Evolutionary conservation across 164 flowering plant genomes (phyloP).

Genomic region (Chimonanthus praecox): DNA sequence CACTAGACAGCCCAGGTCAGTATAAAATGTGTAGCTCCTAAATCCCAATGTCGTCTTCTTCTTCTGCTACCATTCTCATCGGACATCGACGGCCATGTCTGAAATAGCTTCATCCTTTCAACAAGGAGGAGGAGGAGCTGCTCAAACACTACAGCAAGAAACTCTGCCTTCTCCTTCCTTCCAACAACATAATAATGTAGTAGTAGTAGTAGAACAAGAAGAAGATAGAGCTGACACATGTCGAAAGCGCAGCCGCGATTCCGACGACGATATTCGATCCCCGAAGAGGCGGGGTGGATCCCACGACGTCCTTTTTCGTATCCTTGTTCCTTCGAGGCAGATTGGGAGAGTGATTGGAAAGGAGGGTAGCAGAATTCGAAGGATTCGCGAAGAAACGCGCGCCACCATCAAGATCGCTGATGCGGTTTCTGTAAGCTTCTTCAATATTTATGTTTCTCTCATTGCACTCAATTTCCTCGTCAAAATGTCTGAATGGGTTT

Average conservation of each 20-base stretch:
- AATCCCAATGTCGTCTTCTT: too few relatives aligned
- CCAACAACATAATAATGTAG: too few relatives aligned
- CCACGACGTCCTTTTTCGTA: conserved; percentile 4
- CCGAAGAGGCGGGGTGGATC: not conserved
- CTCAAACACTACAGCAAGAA: too few relatives aligned
- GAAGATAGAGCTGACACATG: not conserved
- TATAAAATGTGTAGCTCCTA: too few relatives aligned
- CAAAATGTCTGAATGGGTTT: not conserved
- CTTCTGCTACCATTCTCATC: too few relatives aligned
- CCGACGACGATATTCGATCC: conserved; percentile 4
- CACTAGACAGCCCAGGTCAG: too few relatives aligned
- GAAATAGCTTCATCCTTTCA: too few relatives aligned
- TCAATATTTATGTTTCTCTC: too few relatives aligned
- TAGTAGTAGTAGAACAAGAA: conserved; percentile 3
- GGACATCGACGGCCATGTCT: too few relatives aligned
- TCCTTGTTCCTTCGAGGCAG: conserved; percentile 61
- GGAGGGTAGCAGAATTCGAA: conserved; percentile 63
- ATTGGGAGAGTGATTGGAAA: conserved; percentile 85
- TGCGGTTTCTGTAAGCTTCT: conserved; percentile 52
- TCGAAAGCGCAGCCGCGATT: conserved; percentile 46
- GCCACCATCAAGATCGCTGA: conserved; percentile 85
- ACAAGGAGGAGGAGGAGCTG: too few relatives aligned
- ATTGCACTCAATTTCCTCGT: not conserved
- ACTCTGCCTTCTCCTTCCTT: too few relatives aligned
- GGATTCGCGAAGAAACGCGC: conserved; percentile 67